Percentiles rank a stretch among this genome's conserved stretches.
phyloP scores from a whole-genome alignment of 768 basidiomycete genomes.

The Tylopilus sp. region DNA sequence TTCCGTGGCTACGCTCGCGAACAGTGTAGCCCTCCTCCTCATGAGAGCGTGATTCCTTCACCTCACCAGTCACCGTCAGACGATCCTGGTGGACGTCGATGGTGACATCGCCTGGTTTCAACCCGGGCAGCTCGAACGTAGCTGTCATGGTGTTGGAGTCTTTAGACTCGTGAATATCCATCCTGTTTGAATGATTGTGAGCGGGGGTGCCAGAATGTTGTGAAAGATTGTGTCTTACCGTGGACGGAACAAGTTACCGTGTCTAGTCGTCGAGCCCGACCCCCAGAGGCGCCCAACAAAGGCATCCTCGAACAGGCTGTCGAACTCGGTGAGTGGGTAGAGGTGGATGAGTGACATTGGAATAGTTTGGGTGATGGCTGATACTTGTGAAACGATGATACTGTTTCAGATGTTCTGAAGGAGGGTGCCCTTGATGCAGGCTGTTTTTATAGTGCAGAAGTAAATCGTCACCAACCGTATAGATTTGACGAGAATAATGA shows the following conservation, averaged over 20 bases:
- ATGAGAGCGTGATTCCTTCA: slow-evolving; percentile 14
- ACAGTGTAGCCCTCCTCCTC: slow-evolving; percentile 39
- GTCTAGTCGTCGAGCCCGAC: background rate
- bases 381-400: background rate
- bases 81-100: slow-evolving; percentile 46
- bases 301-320: background rate
- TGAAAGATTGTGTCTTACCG: background rate
- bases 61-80: slow-evolving; percentile 48
- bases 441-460: background rate
- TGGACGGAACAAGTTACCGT: background rate
- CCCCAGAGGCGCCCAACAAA: background rate
- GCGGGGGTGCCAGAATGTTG: background rate
- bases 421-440: background rate
- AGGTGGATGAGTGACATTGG: background rate
- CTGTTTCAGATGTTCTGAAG: background rate
- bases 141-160: background rate
- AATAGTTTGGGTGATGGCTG: background rate
- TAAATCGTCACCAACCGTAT: background rate
- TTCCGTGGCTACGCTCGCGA: slow-evolving; percentile 42
- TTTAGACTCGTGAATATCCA: background rate
- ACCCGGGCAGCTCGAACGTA: slow-evolving; percentile 52
- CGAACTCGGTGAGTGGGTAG: background rate
- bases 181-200: background rate
- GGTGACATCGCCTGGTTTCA: slow-evolving; percentile 45
- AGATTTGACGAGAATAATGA: background rate